A percentile compares a stretch with the other conserved stretches of the same genome.
Evolutionary conservation across 2,329 filamentous ascomycete species (phyloP).

Genomic region (Fusarium sp.): DNA sequence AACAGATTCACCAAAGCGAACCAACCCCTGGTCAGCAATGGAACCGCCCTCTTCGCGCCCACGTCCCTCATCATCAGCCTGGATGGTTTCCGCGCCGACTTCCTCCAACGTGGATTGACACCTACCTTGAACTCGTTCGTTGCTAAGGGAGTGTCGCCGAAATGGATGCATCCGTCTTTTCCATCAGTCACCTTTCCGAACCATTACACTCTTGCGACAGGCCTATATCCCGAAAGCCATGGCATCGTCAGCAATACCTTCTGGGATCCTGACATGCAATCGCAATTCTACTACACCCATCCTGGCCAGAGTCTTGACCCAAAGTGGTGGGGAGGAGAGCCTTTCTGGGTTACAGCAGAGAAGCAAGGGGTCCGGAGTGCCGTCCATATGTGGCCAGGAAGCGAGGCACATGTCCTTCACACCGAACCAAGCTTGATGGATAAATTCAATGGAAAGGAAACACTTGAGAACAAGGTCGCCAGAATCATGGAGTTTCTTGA

Average conservation of each 20-base stretch:
- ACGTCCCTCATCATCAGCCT: conserved; percentile 94
- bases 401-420: conserved; percentile 83
- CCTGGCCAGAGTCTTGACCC: conserved; percentile 77
- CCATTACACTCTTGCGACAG: conserved; percentile 92
- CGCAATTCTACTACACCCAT: conserved; percentile 90
- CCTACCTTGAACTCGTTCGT: conserved; percentile 83
- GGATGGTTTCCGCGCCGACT: conserved; percentile 96
- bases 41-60: conserved; percentile 86
- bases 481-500: conserved; percentile 87
- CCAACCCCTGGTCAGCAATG: conserved; percentile 70
- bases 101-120: conserved; percentile 83
- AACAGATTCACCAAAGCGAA: conserved; percentile 40
- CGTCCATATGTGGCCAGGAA: conserved; percentile 99
- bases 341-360: conserved; percentile 93
- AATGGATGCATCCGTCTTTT: conserved; percentile 94
- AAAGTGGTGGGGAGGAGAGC: conserved; percentile 96
- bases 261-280: conserved; percentile 81
- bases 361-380: conserved; percentile 79
- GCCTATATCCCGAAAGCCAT: conserved; percentile 90
- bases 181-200: conserved; percentile 97
- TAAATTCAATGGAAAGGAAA: conserved; percentile 82
- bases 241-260: conserved; percentile 95
- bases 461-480: conserved; percentile 77
- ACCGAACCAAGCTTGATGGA: conserved; percentile 83
- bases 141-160: conserved; percentile 84